Base-by-base conservation (phyloP, 2,329 filamentous ascomycete genomes). In the Parastagonospora nodorum region DNA sequence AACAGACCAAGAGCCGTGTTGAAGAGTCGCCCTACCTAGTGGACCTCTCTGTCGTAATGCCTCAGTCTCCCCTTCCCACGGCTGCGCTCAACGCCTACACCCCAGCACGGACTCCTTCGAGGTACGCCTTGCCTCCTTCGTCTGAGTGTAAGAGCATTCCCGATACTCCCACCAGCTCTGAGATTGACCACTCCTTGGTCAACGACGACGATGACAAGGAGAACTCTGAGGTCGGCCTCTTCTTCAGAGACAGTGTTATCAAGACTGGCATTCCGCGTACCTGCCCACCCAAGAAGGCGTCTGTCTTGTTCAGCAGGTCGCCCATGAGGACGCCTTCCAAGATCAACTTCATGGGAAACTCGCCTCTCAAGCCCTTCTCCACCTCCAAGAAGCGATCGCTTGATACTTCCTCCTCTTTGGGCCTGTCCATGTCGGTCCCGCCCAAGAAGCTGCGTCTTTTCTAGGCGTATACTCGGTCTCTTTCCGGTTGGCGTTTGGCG, bases 311-410 rank as follows among this genome's bases (percentile, higher is more conserved):
- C 29, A 32, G 69, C 71, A 53, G 70, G 71, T 73, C 79, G 2
- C 80, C 82, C 48, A 77, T 68, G 42, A 67, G 80, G 62, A 83
- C 81, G 1, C 82, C 82, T 1, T 80, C 81, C 1, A 84, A 84
- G 63, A 78, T 80, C 14, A 61, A 50, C 30, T 62, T 60, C 39
- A 63, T 71, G 19, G 45, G 45, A n/a, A 50, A 65, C 19, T 63
- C 62, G 8, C 63, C 68, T 4, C 31, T 65, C 42, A 59, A 64
- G 39, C 58, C 56, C 8, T 60, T 61, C 40, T 59, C 62, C 2
- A 63, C 60, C 1, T 54, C 48, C 11, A 65, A 65, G 57, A 66
- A 63, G 60, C 58, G 58, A 8, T 43, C 56, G 1, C 54, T 55
- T 8, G 60, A 63, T 10, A 24, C 19, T 24, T 50, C 48, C 15